Evolutionary conservation across 495 filamentous ascomycete genomes (phyloP), one percentile per base, ranked within the genome.

Genomic region (Massariosphaeria phaeospora): DNA sequence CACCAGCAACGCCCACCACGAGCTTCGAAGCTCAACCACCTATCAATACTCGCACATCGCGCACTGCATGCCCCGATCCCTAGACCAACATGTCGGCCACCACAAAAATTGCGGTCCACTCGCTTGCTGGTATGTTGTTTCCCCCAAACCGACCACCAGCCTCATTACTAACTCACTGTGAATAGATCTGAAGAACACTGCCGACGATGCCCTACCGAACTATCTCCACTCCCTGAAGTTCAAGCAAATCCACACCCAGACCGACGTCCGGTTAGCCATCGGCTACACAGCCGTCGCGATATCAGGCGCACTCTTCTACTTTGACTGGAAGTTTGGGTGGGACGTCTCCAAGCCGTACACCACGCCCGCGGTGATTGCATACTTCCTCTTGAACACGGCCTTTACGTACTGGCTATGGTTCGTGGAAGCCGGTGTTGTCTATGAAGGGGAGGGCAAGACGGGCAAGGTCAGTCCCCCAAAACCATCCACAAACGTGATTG

Each of bases 151-250:
- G 20, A 49, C 27, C 25, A n/a, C 21, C 40, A 11, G 30, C 25
- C n/a, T 41, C 17, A 44, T n/a, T n/a, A 2, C 50, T 44, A 48
- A 41, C 10, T 39, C 24, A 30, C 43, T 36, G 45, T 26, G 30
- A 42, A 38, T 64, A 95, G 93, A 96, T 68, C 84, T 98, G 51
- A 97, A 97, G 72, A 95, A 94, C 68, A 94, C 90, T 17, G 87
- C 84, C 65, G 93, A 98, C 75, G 93, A 98, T 66, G 88, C 89
- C 49, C 81, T 98, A 41, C 79, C 84, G n/a, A 86, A 89, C 71
- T 96, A 96, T 72, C 82, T 97, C 43, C 88, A 81, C 69, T 84
- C 79, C 17, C 84, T 96, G 34, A 76, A 81, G 53, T 96, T 94
- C 77, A 76, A 70, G 23, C 89, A 91, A 67, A 82, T 84, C 61